Evolutionary conservation across 495 filamentous ascomycete genomes (phyloP).

Genomic region (Penicillium simplicissimum): DNA sequence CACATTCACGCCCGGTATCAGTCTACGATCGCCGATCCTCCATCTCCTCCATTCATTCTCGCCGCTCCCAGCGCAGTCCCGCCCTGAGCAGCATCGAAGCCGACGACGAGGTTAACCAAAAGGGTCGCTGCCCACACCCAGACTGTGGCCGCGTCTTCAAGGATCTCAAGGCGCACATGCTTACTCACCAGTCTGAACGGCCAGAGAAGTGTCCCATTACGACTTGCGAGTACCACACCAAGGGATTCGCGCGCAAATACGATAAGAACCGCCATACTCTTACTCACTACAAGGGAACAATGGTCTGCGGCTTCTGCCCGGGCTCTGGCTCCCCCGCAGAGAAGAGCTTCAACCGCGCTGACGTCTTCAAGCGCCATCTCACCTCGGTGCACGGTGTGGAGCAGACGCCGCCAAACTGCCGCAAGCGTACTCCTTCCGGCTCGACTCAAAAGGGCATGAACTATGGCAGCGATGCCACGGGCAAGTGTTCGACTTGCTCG

Average conservation of each 20-base stretch:
- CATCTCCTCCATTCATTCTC: conserved; percentile 56
- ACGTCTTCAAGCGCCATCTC: conserved; percentile 97
- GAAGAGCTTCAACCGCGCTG: conserved; percentile 98
- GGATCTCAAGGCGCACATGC: conserved; percentile 91
- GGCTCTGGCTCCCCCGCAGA: conserved; percentile 88
- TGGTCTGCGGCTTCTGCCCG: conserved; percentile 98
- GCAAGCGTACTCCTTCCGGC: conserved; percentile 70
- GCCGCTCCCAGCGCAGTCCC: conserved; percentile 55
- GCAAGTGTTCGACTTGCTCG: conserved; percentile 95
- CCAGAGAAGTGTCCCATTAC: conserved; percentile 96
- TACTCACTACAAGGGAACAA: conserved; percentile 98
- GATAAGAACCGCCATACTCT: conserved; percentile 98
- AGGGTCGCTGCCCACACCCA: conserved; percentile 76
- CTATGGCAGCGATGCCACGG: conserved; percentile 74
- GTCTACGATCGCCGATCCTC: conserved; percentile 53
- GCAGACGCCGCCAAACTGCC: conserved; percentile 91
- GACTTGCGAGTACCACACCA: conserved; percentile 91
- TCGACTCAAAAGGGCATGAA: conserved; percentile 54
- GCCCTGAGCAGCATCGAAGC: conserved; percentile 52
- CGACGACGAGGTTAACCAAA: conserved; percentile 64
- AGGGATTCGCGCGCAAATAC: conserved; percentile 96
- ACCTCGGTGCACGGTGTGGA: conserved; percentile 94
- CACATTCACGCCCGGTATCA: conserved; percentile 40
- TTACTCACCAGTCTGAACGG: conserved; percentile 90
- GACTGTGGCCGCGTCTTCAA: conserved; percentile 93